Conservation (phyloP, 2,329 filamentous ascomycete species). For the Plenodomus tracheiphilus region DNA sequence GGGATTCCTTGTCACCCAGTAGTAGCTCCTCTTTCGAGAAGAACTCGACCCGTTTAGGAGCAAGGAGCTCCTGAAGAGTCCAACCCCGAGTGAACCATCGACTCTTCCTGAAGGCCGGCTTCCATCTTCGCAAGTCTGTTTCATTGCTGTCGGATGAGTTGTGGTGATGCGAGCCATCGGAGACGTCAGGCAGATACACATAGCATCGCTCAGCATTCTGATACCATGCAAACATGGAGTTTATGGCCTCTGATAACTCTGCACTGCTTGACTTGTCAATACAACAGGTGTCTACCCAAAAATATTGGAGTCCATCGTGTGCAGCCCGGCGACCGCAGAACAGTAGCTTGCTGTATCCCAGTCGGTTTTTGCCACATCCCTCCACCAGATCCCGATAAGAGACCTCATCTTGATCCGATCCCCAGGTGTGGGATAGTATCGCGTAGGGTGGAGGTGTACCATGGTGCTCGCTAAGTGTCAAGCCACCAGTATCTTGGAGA, state of each 20-base stretch:
- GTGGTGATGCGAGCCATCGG: no score
- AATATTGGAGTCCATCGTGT: not conserved
- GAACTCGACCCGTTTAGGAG: not conserved
- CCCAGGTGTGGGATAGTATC: not conserved
- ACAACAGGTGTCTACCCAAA: no score
- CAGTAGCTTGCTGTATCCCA: not conserved
- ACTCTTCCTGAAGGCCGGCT: not conserved
- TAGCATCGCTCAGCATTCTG: not conserved
- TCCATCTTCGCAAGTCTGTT: not conserved
- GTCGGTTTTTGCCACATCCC: not conserved
- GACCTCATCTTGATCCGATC: not conserved
- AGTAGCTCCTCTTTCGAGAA: not conserved
- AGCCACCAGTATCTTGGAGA: no score
- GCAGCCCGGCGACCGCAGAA: not conserved
- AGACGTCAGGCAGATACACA: not conserved
- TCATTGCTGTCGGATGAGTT: no score
- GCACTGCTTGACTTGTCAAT: not conserved
- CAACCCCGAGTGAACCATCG: no score
- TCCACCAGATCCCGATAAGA: not conserved
- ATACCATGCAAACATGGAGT: not conserved
- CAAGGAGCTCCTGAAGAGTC: not conserved
- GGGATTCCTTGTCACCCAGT: not conserved
- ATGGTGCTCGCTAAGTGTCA: no score
- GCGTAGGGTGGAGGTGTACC: not conserved
- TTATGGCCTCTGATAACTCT: not conserved